phyloP scores from a whole-genome alignment of 192 early-diverging fungal genomes.

The Phycomyces blakesleeanus region DNA sequence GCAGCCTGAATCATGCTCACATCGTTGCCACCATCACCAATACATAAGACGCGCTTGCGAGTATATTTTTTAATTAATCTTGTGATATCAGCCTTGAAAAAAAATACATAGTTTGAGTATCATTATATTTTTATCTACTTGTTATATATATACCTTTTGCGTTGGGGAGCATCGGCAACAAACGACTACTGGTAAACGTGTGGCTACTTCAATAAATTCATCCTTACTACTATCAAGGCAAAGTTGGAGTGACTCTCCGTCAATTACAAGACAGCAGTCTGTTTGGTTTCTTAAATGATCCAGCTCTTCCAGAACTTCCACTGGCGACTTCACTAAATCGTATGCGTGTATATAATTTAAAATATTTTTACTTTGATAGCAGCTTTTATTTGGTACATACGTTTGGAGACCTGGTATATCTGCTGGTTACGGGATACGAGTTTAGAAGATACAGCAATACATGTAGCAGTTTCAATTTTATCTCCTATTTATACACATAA shows the following conservation, averaged over 20 bases:
- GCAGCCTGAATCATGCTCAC: slow-evolving; percentile 97
- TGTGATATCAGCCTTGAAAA: slow-evolving; percentile 72
- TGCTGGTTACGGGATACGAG: slow-evolving; percentile 86
- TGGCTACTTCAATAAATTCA: slow-evolving; percentile 78
- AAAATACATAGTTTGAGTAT: neutral
- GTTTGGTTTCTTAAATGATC: slow-evolving; percentile 63
- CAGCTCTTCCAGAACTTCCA: slow-evolving; percentile 67
- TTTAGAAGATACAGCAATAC: slow-evolving; percentile 91
- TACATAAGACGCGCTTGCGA: slow-evolving; percentile 76
- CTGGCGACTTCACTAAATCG: slow-evolving; percentile 42
- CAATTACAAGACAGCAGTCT: slow-evolving; percentile 85
- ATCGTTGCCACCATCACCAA: slow-evolving; percentile 97
- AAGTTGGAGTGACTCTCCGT: slow-evolving; percentile 85
- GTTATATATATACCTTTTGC: slow-evolving; percentile 62
- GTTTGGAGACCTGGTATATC: slow-evolving; percentile 75
- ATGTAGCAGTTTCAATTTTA: slow-evolving; percentile 96
- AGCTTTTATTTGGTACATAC: slow-evolving; percentile 37
- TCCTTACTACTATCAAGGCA: slow-evolving; percentile 71
- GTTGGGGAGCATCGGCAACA: slow-evolving; percentile 98
- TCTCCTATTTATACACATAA: slow-evolving; percentile 49
- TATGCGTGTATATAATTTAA: neutral
- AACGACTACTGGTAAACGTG: slow-evolving; percentile 78
- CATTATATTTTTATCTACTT: neutral
- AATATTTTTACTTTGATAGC: too few relatives aligned
- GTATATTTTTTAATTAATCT: slow-evolving; percentile 72